Base-by-base conservation (phyloP, 495 filamentous ascomycete genomes). In the Talaromyces adpressus region DNA sequence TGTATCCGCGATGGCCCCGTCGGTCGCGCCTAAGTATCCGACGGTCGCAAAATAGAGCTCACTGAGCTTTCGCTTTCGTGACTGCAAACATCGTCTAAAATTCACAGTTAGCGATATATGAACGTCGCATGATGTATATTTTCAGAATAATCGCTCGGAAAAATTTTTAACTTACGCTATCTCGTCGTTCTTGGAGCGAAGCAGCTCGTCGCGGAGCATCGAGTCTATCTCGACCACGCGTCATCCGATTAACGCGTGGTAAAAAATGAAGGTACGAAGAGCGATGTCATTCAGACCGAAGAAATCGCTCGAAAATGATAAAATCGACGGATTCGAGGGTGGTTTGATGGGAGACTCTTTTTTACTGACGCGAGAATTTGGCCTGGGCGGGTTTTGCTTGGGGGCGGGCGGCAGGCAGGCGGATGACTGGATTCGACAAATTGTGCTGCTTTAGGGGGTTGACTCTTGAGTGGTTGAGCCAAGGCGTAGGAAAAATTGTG, bases 61-160 rank as follows among this genome's bases (percentile, higher is more conserved):
- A 68, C 85, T 86, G 71, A 96, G 79, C 77, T 93, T 93, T 73
- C 89, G 87, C 82, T 92, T 91, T 70, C 90, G 88, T 78, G 88
- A 89, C 77, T 75, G 77, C 79, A 86, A 82, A 82, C 87, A 88
- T 81, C 82, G 84, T 81, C 90, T 93, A 72, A 77, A 73, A 76
- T 72, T 72, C 60, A 36, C 64, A 64, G 64, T 70, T 61, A 80
- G 73, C 71, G 67, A 73, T 59, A 66, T 67, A 65, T 66, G 59
- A 36, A 67, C 64, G 66, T 47, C 56, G 66, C 63, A 53, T 32
- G n/a, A 20, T 18, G 14, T 6, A 49, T 47, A 59, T 16, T 63
- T 32, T 49, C 56, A 34, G 62, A 64, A 67, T 59, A 65, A 63
- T 69, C 63, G 63, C 60, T 65, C 36, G 25, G 53, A 66, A 62